A percentile compares a stretch with the other conserved stretches of the same genome.
These are phyloP conservation scores for Canna indica DNA, from an alignment of 176 grass and related monocot genomes.

Conservation along the genomic window DNA sequence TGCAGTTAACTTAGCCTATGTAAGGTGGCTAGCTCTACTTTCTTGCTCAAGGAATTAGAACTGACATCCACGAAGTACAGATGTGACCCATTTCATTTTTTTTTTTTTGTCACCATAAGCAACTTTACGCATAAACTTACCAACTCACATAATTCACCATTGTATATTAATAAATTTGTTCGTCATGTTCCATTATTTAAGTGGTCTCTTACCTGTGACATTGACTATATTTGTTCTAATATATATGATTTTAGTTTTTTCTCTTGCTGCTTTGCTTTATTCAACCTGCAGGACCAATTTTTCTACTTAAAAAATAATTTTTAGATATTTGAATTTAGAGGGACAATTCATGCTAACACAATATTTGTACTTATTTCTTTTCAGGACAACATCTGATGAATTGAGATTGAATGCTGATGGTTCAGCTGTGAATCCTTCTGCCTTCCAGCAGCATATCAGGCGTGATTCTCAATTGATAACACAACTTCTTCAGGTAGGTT, in stretches of 20 bases:
- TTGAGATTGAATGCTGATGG: conserved; percentile 62
- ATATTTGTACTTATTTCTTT: conserved; percentile 17
- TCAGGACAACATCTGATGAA: conserved; percentile 44
- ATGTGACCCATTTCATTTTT: too few relatives aligned
- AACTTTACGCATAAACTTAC: too few relatives aligned
- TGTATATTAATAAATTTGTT: too few relatives aligned
- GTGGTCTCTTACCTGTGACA: too few relatives aligned
- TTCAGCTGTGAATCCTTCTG: conserved; percentile 63
- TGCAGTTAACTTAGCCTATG: too few relatives aligned
- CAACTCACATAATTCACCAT: too few relatives aligned
- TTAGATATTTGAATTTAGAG: background rate
- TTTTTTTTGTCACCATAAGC: too few relatives aligned
- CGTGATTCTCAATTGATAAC: conserved; percentile 77
- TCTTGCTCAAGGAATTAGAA: too few relatives aligned
- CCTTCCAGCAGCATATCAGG: conserved; percentile 70
- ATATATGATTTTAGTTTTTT: background rate
- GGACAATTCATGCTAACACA: background rate
- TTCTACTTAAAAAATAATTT: background rate
- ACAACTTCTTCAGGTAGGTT: conserved; percentile 73
- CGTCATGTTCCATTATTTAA: too few relatives aligned
- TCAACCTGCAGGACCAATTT: background rate
- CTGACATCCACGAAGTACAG: too few relatives aligned
- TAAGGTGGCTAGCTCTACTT: too few relatives aligned
- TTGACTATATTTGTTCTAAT: too few relatives aligned
- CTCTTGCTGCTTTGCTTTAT: background rate